Base-by-base conservation (phyloP, 1,284 basidiomycete species). In the Naganishia sp. region DNA sequence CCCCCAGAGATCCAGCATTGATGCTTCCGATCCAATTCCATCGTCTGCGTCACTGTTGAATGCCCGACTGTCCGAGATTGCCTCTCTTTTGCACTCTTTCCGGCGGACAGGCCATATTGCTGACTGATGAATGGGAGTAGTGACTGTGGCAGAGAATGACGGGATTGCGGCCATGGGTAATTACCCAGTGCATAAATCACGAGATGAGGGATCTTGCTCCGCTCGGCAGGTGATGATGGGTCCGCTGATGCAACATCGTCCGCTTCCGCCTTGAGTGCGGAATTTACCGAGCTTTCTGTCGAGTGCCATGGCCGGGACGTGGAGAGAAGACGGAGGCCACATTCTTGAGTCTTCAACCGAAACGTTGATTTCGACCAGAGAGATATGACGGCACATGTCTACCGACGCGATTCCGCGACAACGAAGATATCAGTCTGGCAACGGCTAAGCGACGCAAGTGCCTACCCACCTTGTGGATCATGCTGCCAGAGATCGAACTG, bases 171-270 rank as follows among this genome's bases (percentile, higher is more conserved):
- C 39, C 61, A 55, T n/a, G 68, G 66, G 43, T 69, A 64, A 56
- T 69, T 69, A n/a, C 68, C 68, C 3, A 67, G 50, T 21, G 62
- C 51, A 49, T 63, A 66, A 4, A 69, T 51, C 23, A 69, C 9
- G 51, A 69, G 43, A 41, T 63, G 66, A 11, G 66, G 66, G 21
- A 66, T 54, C 17, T 17, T 53, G 52, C 6, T 35, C 3, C 32
- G 31, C n/a, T 39, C 18, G 11, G 11, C 25, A 13, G 7, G 47
- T n/a, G 47, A 9, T 9, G 47, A 21, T 15, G 18, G 18, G 21
- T 25, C 21, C 7, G 9, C 1, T 39, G 32, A 32, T n/a, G 18
- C 18, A 9, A 46, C 18, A 7, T n/a, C 23, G 45, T 46, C 6
- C 7, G 18, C 11, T 18, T 46, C 15, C 7, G 17, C 17, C 10